Conservation (phyloP, 2,329 filamentous ascomycete species). For the Alternaria panax region DNA sequence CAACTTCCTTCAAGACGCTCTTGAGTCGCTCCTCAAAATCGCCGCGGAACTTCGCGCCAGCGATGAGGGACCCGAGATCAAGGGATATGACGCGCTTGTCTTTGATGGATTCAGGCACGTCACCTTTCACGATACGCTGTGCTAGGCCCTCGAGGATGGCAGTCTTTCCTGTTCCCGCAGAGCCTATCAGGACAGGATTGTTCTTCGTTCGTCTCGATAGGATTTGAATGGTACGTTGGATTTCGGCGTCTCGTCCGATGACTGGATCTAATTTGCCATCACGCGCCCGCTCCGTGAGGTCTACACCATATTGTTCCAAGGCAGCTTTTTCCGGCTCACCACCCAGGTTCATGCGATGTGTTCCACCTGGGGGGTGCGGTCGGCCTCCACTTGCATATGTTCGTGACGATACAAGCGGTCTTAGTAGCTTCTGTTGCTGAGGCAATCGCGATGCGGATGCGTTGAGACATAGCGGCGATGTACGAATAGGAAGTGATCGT, state of each 20-base stretch:
- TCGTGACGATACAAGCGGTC: conserved; percentile 56
- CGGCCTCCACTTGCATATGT: conserved; percentile 66
- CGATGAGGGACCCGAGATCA: conserved; percentile 91
- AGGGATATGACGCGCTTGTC: conserved; percentile 88
- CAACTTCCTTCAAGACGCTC: conserved; percentile 87
- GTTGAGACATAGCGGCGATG: conserved; percentile 28
- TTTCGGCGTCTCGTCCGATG: conserved; percentile 90
- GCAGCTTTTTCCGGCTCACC: conserved; percentile 81
- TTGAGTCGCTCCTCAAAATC: conserved; percentile 97
- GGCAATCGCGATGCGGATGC: conserved; percentile 27
- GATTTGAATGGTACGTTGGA: conserved; percentile 93
- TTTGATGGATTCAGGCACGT: conserved; percentile 95
- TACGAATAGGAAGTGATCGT: conserved; percentile 26
- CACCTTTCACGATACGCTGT: conserved; percentile 86
- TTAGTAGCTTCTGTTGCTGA: conserved; percentile 4
- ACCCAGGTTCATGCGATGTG: conserved; percentile 90
- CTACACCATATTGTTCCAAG: conserved; percentile 88
- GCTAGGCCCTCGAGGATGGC: conserved; percentile 91
- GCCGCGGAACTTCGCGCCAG: conserved; percentile 92
- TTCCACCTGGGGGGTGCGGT: conserved; percentile 88
- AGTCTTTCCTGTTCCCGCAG: conserved; percentile 91
- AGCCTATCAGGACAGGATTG: conserved; percentile 92
- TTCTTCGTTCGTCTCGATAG: conserved; percentile 93
- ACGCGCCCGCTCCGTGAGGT: conserved; percentile 83
- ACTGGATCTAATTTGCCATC: conserved; percentile 94